Conservation (phyloP, 2,329 filamentous ascomycete genomes). For the Cylindrodendrum hubeiense region DNA sequence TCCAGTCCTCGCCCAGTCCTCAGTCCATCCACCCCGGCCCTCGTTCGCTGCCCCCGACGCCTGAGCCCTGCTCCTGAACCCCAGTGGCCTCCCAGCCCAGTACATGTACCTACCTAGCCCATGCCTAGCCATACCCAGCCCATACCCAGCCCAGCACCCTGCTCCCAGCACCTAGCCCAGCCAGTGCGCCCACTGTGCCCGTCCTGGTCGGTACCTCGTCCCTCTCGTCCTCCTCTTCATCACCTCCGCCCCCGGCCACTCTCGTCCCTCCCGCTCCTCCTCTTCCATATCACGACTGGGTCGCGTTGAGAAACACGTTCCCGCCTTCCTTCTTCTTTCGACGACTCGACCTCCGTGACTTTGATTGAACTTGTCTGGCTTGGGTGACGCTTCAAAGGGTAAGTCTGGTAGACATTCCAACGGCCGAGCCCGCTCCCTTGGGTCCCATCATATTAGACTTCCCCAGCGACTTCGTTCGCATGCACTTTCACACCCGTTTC, state of each 20-base stretch:
- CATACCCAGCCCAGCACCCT: background rate
- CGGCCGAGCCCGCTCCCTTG: slow-evolving; percentile 15
- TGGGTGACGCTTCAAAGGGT: slow-evolving; percentile 36
- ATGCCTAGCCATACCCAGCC: background rate
- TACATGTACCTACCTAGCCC: background rate
- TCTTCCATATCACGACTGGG: slow-evolving; percentile 33
- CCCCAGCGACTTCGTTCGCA: slow-evolving; percentile 19
- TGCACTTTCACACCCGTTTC: slow-evolving; percentile 22
- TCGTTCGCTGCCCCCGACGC: slow-evolving; percentile 11
- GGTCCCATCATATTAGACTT: slow-evolving; percentile 18
- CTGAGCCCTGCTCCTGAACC: slow-evolving; percentile 9
- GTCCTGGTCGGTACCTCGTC: slow-evolving; percentile 20
- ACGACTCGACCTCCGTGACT: slow-evolving; percentile 25
- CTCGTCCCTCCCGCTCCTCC: slow-evolving; percentile 30
- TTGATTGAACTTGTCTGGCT: slow-evolving; percentile 26
- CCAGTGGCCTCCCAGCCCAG: background rate
- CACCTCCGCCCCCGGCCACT: slow-evolving; percentile 39
- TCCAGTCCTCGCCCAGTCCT: background rate
- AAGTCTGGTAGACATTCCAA: slow-evolving; percentile 30
- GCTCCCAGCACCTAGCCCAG: background rate
- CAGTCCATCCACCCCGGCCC: background rate
- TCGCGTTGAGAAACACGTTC: slow-evolving; percentile 35
- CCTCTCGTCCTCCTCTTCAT: slow-evolving; percentile 37
- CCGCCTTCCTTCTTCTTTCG: slow-evolving; percentile 23
- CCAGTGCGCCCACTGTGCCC: slow-evolving; percentile 20